Conservation (phyloP, 345 rosid species). For the Angophora floribunda region DNA sequence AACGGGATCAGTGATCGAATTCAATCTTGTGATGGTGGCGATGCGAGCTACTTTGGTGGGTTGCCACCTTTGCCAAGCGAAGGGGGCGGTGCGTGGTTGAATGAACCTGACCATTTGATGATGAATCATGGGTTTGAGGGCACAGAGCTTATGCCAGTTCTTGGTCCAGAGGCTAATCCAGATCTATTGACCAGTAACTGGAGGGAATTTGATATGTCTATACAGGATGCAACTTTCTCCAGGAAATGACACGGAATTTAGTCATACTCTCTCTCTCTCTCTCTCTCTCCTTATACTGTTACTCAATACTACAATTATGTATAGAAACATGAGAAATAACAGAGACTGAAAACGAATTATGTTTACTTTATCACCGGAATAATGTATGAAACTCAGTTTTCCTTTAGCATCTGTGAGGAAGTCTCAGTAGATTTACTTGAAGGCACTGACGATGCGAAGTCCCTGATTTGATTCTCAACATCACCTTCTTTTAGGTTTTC, state of each 20-base stretch:
- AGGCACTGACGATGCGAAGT: background rate
- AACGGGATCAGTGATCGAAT: background rate
- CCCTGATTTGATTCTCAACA: background rate
- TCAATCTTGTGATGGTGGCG: background rate
- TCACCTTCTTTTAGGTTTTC: background rate
- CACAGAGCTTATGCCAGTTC: background rate
- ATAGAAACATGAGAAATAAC: background rate
- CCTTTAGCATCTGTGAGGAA: background rate
- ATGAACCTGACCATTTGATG: conserved; percentile 1
- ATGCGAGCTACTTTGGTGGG: background rate
- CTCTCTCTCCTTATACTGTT: background rate
- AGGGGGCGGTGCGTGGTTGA: conserved; percentile 13
- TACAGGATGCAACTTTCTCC: conserved; percentile 13
- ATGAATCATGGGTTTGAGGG: background rate
- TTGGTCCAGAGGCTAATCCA: conserved; percentile 20
- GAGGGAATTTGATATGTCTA: conserved; percentile 31
- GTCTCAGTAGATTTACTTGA: background rate
- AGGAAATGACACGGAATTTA: background rate
- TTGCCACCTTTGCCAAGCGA: conserved; percentile 41
- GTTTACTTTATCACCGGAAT: background rate
- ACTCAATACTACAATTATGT: background rate
- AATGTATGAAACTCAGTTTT: background rate
- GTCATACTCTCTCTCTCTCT: background rate
- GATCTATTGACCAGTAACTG: conserved; percentile 23
- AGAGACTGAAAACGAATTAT: background rate